Conservation (phyloP, 2,329 filamentous ascomycete genomes). For the Diaporthe vexans region DNA sequence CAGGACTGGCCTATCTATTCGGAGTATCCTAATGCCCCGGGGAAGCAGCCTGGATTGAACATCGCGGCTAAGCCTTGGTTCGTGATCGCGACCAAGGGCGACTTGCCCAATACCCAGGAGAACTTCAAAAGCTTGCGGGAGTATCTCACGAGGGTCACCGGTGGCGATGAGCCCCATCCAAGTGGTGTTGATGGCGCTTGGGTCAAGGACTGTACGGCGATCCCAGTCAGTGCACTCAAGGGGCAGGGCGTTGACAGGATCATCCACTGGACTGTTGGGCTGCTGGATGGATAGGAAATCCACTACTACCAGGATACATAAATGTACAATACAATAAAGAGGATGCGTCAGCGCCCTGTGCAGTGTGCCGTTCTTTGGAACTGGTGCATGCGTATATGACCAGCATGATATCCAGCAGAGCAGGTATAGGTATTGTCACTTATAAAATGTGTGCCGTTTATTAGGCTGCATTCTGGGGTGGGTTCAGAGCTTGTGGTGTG, state of each 20-base stretch:
- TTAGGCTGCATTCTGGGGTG: too few species aligned
- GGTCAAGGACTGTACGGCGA: conserved; percentile 74
- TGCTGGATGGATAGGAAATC: conserved; percentile 64
- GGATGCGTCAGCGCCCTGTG: background rate
- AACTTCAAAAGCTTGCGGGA: conserved; percentile 79
- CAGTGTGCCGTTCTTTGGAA: background rate
- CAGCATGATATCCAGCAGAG: background rate
- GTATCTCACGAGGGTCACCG: conserved; percentile 78
- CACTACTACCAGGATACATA: background rate
- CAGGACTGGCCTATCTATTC: conserved; percentile 49
- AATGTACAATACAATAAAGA: background rate
- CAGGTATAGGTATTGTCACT: background rate
- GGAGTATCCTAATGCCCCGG: conserved; percentile 47
- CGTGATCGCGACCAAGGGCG: conserved; percentile 93
- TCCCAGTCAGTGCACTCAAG: conserved; percentile 91
- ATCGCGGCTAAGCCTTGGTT: conserved; percentile 98
- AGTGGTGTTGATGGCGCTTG: conserved; percentile 73
- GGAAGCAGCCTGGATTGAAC: conserved; percentile 63
- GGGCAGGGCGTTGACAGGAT: conserved; percentile 85
- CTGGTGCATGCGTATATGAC: background rate
- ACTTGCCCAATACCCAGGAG: conserved; percentile 81
- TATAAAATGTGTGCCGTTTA: too few species aligned
- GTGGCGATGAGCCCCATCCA: conserved; percentile 77
- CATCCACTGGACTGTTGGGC: conserved; percentile 78
- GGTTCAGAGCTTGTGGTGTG: conserved; percentile 5